phyloP scores from a whole-genome alignment of 805 yeast species.

The Candida boidinii region DNA sequence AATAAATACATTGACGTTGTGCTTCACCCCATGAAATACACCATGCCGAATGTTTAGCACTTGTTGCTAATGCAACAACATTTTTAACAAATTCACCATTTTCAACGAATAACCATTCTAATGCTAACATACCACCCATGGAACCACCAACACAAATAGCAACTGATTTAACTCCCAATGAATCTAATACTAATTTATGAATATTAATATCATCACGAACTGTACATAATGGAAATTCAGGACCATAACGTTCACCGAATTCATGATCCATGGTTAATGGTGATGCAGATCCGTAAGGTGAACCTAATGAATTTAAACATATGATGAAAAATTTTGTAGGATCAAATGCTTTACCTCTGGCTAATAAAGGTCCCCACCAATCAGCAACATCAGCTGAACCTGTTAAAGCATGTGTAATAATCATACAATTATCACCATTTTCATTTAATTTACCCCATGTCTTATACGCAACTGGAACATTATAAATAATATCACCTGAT shows the following conservation, averaged over 20 bases:
- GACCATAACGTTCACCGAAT: constrained; percentile 77
- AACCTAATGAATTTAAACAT: constrained; percentile 88
- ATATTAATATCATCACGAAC: constrained; percentile 87
- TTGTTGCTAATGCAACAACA: constrained; percentile 81
- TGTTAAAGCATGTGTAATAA: constrained; percentile 93
- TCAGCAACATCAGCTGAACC: constrained; percentile 94
- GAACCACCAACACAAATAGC: constrained; percentile 94
- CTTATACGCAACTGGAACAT: constrained; percentile 91
- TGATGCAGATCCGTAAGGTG: constrained; percentile 94
- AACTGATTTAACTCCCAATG: constrained; percentile 65
- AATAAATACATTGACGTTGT: constrained; percentile 90
- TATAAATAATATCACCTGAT: constrained; percentile 62
- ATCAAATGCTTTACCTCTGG: constrained; percentile 81
- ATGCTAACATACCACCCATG: constrained; percentile 96
- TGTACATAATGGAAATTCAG: constrained; percentile 89
- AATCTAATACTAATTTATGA: constrained; percentile 70
- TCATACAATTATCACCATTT: constrained; percentile 63
- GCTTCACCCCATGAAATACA: constrained; percentile 99
- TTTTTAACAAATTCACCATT: constrained; percentile 61
- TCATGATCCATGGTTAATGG: constrained; percentile 79
- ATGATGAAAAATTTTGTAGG: constrained; percentile 79
- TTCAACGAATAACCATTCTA: constrained; percentile 68
- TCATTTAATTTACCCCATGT: constrained; percentile 87
- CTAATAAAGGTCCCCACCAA: constrained; percentile 98
- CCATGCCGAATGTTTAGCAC: constrained; percentile 96